These are phyloP conservation scores for Sequoia sempervirens DNA, from an alignment of 75 land plant species.

Conservation along the genomic window DNA sequence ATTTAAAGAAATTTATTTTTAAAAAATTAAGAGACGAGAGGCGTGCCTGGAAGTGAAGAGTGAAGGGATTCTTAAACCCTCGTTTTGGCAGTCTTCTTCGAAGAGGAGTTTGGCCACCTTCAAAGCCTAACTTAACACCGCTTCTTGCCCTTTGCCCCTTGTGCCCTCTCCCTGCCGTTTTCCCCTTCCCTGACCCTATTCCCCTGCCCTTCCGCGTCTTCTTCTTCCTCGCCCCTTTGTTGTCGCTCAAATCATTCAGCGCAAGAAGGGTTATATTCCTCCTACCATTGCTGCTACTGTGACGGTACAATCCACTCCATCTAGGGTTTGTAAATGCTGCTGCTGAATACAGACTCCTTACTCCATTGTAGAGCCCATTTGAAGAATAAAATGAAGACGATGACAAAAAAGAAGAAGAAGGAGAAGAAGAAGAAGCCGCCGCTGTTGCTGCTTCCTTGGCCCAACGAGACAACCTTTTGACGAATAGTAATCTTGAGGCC, in stretches of 20 bases:
- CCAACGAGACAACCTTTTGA: neutral
- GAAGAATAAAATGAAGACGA: no score
- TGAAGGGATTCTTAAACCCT: constrained; percentile 79
- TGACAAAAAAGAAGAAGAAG: neutral
- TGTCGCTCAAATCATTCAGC: constrained; percentile 72
- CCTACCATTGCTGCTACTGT: neutral
- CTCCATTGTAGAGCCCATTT: neutral
- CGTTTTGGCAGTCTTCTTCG: constrained; percentile 72
- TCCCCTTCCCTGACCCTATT: constrained; percentile 95
- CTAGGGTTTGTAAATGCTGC: neutral
- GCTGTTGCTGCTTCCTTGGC: neutral
- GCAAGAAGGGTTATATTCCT: constrained; percentile 34
- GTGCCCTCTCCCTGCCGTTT: constrained; percentile 94
- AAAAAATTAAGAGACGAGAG: neutral
- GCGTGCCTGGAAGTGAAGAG: constrained; percentile 67
- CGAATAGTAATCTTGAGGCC: neutral
- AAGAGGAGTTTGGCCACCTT: constrained; percentile 95
- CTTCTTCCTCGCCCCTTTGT: constrained; percentile 59
- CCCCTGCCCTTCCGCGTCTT: constrained; percentile 88
- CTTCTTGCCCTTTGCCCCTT: constrained; percentile 92
- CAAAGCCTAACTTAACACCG: constrained; percentile 71
- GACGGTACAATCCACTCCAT: neutral
- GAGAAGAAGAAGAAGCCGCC: no score
- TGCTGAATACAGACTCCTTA: neutral
- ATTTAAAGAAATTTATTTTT: no score